A percentile compares a stretch with the other conserved stretches of the same genome.
Evolutionary conservation across 2,329 filamentous ascomycete species (phyloP).

Genomic region (Ophiostoma angusticollis): DNA sequence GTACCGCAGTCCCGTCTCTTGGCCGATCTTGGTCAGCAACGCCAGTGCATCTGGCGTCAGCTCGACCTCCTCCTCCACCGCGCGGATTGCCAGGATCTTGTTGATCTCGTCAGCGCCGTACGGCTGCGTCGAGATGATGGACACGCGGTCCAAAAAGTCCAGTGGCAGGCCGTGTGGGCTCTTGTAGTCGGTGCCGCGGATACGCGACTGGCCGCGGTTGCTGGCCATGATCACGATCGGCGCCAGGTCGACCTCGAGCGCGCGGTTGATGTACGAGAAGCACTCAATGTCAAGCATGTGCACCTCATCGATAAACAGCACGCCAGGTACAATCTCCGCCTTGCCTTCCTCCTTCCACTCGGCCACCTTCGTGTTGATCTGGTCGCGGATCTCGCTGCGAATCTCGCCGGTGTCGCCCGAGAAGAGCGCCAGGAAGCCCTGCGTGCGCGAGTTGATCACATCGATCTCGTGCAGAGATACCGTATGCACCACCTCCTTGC

Average conservation of each 20-base stretch:
- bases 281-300: conserved; percentile 99
- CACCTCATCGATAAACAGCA: conserved; percentile 96
- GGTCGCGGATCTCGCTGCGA: conserved; percentile 87
- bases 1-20: conserved; percentile 84
- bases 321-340: conserved; percentile 91
- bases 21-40: conserved; percentile 86
- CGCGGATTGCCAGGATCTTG: conserved; percentile 84
- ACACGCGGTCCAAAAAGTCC: conserved; percentile 89
- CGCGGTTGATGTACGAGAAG: conserved; percentile 97
- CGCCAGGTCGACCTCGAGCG: conserved; percentile 84
- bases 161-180: conserved; percentile 89
- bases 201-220: conserved; percentile 83
- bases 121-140: conserved; percentile 86
- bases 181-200: conserved; percentile 85
- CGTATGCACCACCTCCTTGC: conserved; percentile 93
- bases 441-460: conserved; percentile 97
- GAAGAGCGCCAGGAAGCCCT: conserved; percentile 93
- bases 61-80: conserved; percentile 92
- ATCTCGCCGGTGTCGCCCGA: conserved; percentile 98
- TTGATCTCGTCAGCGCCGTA: conserved; percentile 77
- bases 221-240: conserved; percentile 99
- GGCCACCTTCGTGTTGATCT: conserved; percentile 97
- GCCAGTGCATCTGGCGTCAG: conserved; percentile 80
- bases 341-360: conserved; percentile 99
- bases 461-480: conserved; percentile 97